A percentile compares a stretch with the other conserved stretches of the same genome.
Evolutionary conservation across 1,284 basidiomycete species (phyloP).

Genomic region (Coniferiporia weirii): DNA sequence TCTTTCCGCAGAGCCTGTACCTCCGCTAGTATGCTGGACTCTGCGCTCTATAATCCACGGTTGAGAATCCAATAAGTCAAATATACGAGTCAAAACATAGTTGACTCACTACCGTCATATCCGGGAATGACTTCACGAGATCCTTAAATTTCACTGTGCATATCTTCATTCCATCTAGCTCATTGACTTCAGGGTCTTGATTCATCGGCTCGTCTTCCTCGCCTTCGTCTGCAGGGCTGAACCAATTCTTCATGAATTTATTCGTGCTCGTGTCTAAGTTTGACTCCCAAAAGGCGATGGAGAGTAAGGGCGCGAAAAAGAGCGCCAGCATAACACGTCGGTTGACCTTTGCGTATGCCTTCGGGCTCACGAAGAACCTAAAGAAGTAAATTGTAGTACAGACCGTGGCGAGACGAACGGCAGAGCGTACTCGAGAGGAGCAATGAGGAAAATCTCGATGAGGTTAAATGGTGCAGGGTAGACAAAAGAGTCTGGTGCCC

Average conservation of each 20-base stretch:
- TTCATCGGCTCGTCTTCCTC: constrained; percentile 52
- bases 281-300: constrained; percentile 77
- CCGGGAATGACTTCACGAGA: constrained; percentile 73
- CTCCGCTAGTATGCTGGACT: constrained; percentile 63
- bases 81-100: background rate
- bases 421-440: constrained; percentile 73
- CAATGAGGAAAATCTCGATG: constrained; percentile 75
- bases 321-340: constrained; percentile 68
- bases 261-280: constrained; percentile 45
- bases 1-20: constrained; percentile 54
- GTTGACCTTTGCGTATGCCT: constrained; percentile 67
- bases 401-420: background rate
- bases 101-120: constrained; percentile 58
- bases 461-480: constrained; percentile 77
- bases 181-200: constrained; percentile 59
- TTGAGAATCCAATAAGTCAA: constrained; percentile 13
- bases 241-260: constrained; percentile 65
- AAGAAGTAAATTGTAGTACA: background rate
- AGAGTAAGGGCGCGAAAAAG: constrained; percentile 74
- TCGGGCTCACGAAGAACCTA: constrained; percentile 45
- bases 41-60: constrained; percentile 50
- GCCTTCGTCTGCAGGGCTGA: constrained; percentile 59
- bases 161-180: constrained; percentile 62
- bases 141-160: constrained; percentile 72
- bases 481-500: constrained; percentile 76